These are phyloP conservation scores for Zygoascus ofunaensis DNA, from an alignment of 805 yeast species.

Conservation along the genomic window DNA sequence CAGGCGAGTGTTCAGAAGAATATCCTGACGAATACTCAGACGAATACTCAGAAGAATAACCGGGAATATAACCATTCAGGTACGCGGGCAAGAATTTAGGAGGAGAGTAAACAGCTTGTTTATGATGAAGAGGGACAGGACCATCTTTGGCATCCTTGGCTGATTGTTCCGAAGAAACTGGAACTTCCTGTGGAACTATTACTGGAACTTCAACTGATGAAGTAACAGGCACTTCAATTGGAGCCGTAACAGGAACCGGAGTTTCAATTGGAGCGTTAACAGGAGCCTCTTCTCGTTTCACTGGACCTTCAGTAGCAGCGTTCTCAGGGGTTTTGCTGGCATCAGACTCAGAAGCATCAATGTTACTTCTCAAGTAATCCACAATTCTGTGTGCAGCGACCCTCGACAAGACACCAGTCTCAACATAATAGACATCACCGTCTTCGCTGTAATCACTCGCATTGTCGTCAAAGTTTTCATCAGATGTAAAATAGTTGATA, in stretches of 20 bases:
- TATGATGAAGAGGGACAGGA: not conserved
- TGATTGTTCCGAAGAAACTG: not conserved
- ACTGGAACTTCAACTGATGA: not conserved
- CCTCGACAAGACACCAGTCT: not conserved
- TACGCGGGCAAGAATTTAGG: no score
- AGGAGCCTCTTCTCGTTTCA: no score
- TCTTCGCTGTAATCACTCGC: not conserved
- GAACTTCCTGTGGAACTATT: not conserved
- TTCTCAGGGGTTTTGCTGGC: no score
- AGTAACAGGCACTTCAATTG: not conserved
- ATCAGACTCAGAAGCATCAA: no score
- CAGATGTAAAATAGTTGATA: not conserved
- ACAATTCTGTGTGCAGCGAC: not conserved
- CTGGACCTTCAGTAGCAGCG: no score
- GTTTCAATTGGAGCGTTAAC: no score
- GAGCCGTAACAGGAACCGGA: not conserved
- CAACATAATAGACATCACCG: not conserved
- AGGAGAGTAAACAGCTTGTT: not conserved
- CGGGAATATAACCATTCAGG: no score
- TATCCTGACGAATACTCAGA: not conserved
- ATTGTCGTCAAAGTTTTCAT: not conserved
- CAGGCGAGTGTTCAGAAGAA: no score
- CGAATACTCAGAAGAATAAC: no score
- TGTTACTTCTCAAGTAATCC: constrained; percentile 2
- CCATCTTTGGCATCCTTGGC: not conserved